These are phyloP conservation scores for Protomyces inundatus DNA, from an alignment of 1,139 yeast genomes.

Conservation along the genomic window DNA sequence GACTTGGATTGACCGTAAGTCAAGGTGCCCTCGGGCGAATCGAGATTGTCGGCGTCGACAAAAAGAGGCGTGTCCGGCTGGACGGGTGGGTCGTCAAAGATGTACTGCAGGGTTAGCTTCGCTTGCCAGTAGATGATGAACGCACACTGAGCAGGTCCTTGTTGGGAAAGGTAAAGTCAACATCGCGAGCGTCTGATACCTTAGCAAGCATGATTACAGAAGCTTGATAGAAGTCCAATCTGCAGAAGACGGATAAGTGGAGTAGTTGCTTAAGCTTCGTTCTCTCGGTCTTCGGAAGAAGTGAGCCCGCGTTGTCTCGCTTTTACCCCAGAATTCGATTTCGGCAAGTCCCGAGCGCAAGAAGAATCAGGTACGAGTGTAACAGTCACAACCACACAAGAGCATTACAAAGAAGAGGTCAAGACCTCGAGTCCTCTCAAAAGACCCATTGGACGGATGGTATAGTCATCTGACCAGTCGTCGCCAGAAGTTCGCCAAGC, in stretches of 20 bases:
- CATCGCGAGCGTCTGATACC: constrained; percentile 3
- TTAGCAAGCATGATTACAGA: constrained; percentile 5
- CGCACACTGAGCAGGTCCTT: constrained; percentile 19
- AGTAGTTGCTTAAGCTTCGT: too few species aligned
- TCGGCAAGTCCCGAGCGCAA: too few species aligned
- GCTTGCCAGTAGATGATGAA: background rate
- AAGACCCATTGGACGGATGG: constrained; percentile 12
- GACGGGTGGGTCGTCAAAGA: constrained; percentile 20
- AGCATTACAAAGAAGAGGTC: background rate
- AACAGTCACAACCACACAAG: too few species aligned
- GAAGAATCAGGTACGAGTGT: too few species aligned
- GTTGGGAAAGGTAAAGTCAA: background rate
- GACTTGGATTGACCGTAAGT: constrained; percentile 9
- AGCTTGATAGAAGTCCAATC: background rate
- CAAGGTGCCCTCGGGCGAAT: background rate
- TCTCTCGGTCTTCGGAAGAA: too few species aligned
- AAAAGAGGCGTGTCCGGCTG: constrained; percentile 1
- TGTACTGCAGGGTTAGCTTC: background rate
- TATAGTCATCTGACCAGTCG: constrained; percentile 19
- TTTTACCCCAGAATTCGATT: too few species aligned
- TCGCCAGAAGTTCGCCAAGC: constrained; percentile 19
- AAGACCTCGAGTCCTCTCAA: constrained; percentile 10
- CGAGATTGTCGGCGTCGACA: constrained; percentile 13
- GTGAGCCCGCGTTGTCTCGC: too few species aligned
- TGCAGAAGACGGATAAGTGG: too few species aligned